Conservation (phyloP, 345 rosid species). For the Eucalyptus caleyi region DNA sequence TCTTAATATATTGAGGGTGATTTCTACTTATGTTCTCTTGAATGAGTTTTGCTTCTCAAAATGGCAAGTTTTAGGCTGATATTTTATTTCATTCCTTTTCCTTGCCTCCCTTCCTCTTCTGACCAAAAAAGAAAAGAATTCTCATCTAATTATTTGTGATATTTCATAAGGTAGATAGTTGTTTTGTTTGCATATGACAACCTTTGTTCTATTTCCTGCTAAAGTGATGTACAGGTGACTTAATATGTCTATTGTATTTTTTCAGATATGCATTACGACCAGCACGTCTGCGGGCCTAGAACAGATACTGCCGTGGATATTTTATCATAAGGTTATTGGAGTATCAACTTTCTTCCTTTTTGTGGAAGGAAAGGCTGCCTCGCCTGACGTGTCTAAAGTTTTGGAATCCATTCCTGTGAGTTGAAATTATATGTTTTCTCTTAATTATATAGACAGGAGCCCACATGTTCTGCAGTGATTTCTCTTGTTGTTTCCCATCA, state of each 20-base stretch:
- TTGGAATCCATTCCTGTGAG: slow-evolving; percentile 55
- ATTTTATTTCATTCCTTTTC: background rate
- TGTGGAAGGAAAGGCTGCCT: slow-evolving; percentile 93
- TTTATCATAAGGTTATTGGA: slow-evolving; percentile 85
- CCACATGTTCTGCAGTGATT: background rate
- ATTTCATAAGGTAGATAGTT: background rate
- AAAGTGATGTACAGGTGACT: background rate
- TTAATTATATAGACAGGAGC: background rate
- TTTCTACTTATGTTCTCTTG: background rate
- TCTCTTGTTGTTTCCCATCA: background rate
- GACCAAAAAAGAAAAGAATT: background rate
- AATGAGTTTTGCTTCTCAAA: background rate
- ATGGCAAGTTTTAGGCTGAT: background rate
- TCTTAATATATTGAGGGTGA: background rate
- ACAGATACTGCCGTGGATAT: slow-evolving; percentile 84
- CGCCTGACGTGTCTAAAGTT: slow-evolving; percentile 55
- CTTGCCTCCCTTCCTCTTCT: background rate
- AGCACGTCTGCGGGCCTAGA: slow-evolving; percentile 94
- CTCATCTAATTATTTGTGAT: background rate
- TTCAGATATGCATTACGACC: slow-evolving; percentile 71
- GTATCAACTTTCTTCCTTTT: slow-evolving; percentile 78
- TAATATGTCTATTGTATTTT: background rate
- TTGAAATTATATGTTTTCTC: background rate
- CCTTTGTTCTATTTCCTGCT: background rate
- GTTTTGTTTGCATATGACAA: background rate